Base-by-base conservation (phyloP, 768 basidiomycete genomes). In the Amanita rubescens region DNA sequence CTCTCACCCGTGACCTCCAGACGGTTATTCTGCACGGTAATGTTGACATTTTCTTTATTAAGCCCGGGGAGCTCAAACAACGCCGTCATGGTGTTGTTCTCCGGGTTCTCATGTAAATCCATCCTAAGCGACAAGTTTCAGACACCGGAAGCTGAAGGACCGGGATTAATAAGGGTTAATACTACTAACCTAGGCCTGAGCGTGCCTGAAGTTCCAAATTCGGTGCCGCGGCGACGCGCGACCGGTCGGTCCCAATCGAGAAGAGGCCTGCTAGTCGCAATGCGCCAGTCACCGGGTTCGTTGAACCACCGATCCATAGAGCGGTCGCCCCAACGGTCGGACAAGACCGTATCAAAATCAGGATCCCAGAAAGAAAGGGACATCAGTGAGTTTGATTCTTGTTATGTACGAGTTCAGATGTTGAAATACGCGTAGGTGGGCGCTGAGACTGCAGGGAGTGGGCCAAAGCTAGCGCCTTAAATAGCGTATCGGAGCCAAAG, bases 11-110 rank as follows among this genome's bases (percentile, higher is more conserved):
- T 74, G 47, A 84, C 59, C 45, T 63, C 73, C 45, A 84, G 70
- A 4, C 71, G 68, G 57, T 75, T 72, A 54, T 77, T 69, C 54
- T 73, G 70, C 17, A 80, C 62, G 57, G 79, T 78, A 51, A 83
- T 75, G 48, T 65, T 63, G 34, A 83, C 69, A 55, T 81, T 68
- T 30, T 79, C 73, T 35, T 75, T 73, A 56, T 68, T 69, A 44
- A 84, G 22, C 20, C 81, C 80, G 1, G 81, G 81, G 3, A 83
- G 65, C 57, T 84, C 80, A 59, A 82, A 80, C 3, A 71, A 65
- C 32, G 79, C 81, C 5, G 75, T 79, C 32, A 82, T 74, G 10
- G 67, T 65, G 60, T 79, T 78, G 32, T 56, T 63, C 17, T 72
- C 69, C 0, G 60, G 22, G 57, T 79, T 64, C 56, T 82, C 80